Percentiles rank a stretch among this genome's conserved stretches.
Evolutionary conservation across 1,139 yeast genomes (phyloP).

Genomic region (Suhomyces guaymorum): DNA sequence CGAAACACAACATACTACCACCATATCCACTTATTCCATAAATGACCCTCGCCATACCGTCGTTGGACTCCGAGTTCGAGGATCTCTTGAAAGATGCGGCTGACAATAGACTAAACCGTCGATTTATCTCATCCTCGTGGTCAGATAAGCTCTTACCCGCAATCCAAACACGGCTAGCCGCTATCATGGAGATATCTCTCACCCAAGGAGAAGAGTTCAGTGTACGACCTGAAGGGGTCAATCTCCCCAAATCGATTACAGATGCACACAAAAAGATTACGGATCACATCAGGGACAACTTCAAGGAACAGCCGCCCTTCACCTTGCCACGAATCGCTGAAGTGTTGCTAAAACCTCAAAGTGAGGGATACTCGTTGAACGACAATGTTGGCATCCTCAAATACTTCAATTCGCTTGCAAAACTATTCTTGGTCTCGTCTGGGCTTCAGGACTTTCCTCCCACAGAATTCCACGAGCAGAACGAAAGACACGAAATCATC

Average conservation of each 20-base stretch:
- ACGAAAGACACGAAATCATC: slow-evolving; percentile 1
- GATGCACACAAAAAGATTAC: slow-evolving; percentile 19
- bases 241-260: slow-evolving; percentile 18
- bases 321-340: slow-evolving; percentile 60
- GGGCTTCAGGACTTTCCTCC: slow-evolving; percentile 28
- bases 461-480: slow-evolving; percentile 12
- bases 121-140: slow-evolving; percentile 2
- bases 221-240: slow-evolving; percentile 17
- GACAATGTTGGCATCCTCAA: slow-evolving; percentile 26
- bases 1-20: neutral
- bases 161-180: slow-evolving; percentile 11
- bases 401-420: slow-evolving; percentile 33
- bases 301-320: slow-evolving; percentile 52
- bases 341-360: slow-evolving; percentile 42
- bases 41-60: slow-evolving; percentile 15
- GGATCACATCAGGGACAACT: slow-evolving; percentile 25
- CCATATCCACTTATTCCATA: slow-evolving; percentile 5
- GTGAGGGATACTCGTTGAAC: slow-evolving; percentile 32
- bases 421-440: slow-evolving; percentile 32
- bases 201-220: slow-evolving; percentile 16
- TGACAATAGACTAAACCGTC: slow-evolving; percentile 2
- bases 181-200: slow-evolving; percentile 11
- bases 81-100: slow-evolving; percentile 10
- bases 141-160: slow-evolving; percentile 11
- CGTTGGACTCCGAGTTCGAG: slow-evolving; percentile 13